Evolutionary conservation across 2,329 filamentous ascomycete species (phyloP).

Genomic region (Phialophora expanda): DNA sequence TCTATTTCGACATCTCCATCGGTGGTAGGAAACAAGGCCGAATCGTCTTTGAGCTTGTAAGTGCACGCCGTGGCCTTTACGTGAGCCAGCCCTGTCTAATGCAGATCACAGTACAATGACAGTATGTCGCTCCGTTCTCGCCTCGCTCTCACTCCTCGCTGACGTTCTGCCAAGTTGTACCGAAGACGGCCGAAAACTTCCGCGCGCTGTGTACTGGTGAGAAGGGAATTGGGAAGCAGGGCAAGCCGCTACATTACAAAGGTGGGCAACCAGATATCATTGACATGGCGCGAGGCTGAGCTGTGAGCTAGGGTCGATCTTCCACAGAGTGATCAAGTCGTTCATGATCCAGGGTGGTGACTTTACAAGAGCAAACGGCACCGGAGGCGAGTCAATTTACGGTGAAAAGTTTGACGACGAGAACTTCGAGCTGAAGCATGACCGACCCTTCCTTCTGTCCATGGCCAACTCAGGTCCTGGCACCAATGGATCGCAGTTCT

Average conservation of each 20-base stretch:
- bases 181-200: conserved; percentile 97
- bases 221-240: conserved; percentile 80
- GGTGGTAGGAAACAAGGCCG: conserved; percentile 75
- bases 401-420: conserved; percentile 97
- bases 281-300: conserved; percentile 14
- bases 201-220: conserved; percentile 92
- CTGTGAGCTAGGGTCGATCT: conserved; percentile 67
- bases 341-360: conserved; percentile 99
- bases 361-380: conserved; percentile 93
- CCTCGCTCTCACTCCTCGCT: conserved; percentile 9
- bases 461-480: conserved; percentile 98
- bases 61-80: conserved; percentile 41
- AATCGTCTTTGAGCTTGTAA: conserved; percentile 81
- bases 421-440: conserved; percentile 91
- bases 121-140: conserved; percentile 18
- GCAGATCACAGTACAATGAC: conserved; percentile 35
- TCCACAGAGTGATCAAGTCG: conserved; percentile 96
- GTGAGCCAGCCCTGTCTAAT: conserved; percentile 24
- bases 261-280: conserved; percentile 45
- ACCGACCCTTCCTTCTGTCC: conserved; percentile 88
- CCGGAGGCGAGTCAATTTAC: conserved; percentile 96
- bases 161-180: conserved; percentile 72
- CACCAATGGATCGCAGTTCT: conserved; percentile 98
- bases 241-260: conserved; percentile 91
- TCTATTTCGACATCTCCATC: conserved; percentile 92